Conservation (phyloP, 305 asterid genomes). For the Coffea humblotiana region DNA sequence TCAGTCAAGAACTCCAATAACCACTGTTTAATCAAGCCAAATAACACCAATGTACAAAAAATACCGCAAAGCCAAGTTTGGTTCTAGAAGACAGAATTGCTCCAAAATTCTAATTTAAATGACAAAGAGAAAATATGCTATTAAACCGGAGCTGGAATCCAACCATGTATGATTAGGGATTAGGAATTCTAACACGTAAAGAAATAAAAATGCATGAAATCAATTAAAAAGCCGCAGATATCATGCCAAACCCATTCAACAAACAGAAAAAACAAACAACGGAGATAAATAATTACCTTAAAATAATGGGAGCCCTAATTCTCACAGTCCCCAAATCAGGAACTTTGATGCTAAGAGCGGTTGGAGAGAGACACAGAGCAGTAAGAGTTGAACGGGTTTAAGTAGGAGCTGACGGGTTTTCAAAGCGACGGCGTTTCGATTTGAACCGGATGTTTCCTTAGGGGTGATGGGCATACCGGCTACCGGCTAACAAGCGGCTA, state of each 20-base stretch:
- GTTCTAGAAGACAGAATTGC: not conserved
- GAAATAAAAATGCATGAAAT: not conserved
- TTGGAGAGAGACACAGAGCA: not conserved
- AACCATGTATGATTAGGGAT: not conserved
- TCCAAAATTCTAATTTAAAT: not conserved
- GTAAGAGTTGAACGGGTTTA: not conserved
- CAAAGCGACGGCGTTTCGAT: slow-evolving; percentile 11
- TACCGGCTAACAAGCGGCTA: not conserved
- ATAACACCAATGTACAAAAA: not conserved
- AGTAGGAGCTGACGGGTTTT: not conserved
- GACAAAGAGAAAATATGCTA: not conserved
- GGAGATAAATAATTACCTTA: not conserved
- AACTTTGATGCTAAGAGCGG: not conserved
- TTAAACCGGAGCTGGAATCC: not conserved
- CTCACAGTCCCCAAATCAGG: not conserved
- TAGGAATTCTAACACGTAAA: not conserved
- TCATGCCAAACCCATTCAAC: not conserved
- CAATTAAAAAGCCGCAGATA: not conserved
- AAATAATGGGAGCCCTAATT: slow-evolving; percentile 8
- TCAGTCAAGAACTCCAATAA: not conserved
- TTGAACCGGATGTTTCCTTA: not conserved
- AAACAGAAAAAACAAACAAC: not conserved
- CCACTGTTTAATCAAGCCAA: not conserved
- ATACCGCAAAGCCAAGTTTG: not conserved
- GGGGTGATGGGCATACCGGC: not conserved